Evolutionary conservation across 805 yeast genomes (phyloP), one percentile per base, ranked within the genome.

Genomic region (Metschnikowia sp.): DNA sequence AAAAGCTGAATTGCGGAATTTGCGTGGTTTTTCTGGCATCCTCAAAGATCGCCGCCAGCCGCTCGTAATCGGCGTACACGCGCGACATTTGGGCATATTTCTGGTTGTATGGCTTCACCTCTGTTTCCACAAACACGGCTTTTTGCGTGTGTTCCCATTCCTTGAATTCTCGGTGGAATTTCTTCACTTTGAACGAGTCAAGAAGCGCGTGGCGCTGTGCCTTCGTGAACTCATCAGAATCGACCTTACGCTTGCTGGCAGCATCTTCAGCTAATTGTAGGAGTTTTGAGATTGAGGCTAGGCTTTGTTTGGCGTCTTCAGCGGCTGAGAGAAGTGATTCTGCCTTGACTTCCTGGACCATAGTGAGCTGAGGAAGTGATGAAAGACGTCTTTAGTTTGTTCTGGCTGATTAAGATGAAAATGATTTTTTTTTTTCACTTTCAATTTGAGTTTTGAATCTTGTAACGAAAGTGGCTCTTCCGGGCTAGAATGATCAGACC

Each of bases 111-210:
- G 56, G 52, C 8, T 41, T 43, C 8, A 65, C 56, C 19, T 67
- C 65, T 12, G 49, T 40, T 10, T 58, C 50, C 3, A 67, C 48
- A 36, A 66, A 64, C 41, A 48, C 45, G 10, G 52, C 49, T 22
- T 33, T 56, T 36, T 50, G 42, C 3, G 45, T 41, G 30, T 53
- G 36, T 39, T 68, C 66, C 68, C 68, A 65, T 18, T 55, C 59
- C 51, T 66, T 63, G 53, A 58, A 65, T 6, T 56, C 58, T 39
- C 58, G 55, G 37, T 68, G 72, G 39, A 65, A 57, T 47, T 58
- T 61, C 50, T 59, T 69, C 36, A 68, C 61, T 22, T 58, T 44
- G 48, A 66, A 68, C 22, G 76, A 70, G 45, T 70, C 76, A 13
- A 70, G 52, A 32, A 50, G 51, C 30, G 42, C 49, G 8, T 37